A percentile compares a stretch with the other conserved stretches of the same genome.
These are phyloP conservation scores for Asterochloris erici DNA, from an alignment of 139 green algal species.

Conservation along the genomic window DNA sequence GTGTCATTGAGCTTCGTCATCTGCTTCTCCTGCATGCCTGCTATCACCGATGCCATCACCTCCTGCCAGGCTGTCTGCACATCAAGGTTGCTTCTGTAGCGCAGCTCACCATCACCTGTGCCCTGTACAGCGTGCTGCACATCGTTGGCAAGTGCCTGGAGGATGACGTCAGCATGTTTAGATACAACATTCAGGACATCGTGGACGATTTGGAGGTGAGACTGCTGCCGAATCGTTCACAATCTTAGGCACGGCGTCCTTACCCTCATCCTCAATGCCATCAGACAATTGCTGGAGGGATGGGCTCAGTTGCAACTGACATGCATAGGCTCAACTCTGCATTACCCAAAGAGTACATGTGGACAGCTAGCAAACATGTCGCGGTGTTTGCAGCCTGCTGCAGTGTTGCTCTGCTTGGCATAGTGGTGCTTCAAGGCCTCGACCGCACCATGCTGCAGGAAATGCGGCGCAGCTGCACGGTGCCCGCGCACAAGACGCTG, in stretches of 20 bases:
- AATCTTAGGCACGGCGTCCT: too few relatives aligned
- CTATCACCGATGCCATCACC: too few relatives aligned
- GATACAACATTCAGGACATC: slow-evolving; percentile 49
- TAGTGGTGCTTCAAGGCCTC: too few relatives aligned
- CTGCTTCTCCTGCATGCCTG: too few relatives aligned
- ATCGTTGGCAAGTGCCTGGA: slow-evolving; percentile 58
- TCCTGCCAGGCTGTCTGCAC: too few relatives aligned
- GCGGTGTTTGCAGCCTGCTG: too few relatives aligned
- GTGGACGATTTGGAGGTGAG: slow-evolving; percentile 65
- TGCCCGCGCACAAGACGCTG: slow-evolving; percentile 24
- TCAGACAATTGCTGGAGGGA: neutral
- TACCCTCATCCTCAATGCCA: neutral
- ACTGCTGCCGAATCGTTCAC: neutral
- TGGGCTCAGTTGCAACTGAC: neutral
- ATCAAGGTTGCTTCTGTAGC: too few relatives aligned
- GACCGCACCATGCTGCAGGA: slow-evolving; percentile 22
- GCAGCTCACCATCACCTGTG: neutral
- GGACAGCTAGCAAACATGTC: too few relatives aligned
- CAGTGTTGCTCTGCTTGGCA: too few relatives aligned
- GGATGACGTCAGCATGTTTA: slow-evolving; percentile 54
- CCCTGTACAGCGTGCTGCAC: slow-evolving; percentile 30
- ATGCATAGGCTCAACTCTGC: neutral
- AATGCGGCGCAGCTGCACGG: slow-evolving; percentile 28
- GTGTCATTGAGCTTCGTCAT: too few relatives aligned
- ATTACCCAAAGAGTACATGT: too few relatives aligned